Conservation (phyloP, 257 asterid genomes). For the Lithospermum erythrorhizon region DNA sequence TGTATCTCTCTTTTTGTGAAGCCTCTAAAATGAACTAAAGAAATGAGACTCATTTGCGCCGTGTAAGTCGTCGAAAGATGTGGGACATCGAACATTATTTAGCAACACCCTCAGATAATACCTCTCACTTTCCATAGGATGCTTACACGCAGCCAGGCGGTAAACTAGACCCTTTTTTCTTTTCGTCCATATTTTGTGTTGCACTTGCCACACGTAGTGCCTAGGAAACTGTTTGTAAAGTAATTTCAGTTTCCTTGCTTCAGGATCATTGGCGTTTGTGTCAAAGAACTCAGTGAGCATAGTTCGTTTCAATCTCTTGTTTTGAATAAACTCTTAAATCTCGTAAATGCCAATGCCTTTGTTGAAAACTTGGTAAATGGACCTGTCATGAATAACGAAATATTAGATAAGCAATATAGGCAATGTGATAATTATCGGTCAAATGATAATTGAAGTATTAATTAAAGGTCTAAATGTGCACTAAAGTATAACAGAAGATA, state of each 20-base stretch:
- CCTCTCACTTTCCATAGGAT: neutral
- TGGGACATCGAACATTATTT: neutral
- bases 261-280: neutral
- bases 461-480: no score
- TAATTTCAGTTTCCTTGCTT: neutral
- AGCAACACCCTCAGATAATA: neutral
- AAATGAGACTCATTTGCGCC: no score
- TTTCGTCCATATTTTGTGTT: neutral
- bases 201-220: neutral
- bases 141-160: neutral
- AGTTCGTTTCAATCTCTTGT: neutral
- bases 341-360: no score
- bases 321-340: neutral
- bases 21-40: no score
- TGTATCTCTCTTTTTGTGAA: no score
- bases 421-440: no score
- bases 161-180: neutral
- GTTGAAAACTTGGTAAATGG: no score
- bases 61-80: neutral
- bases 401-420: no score
- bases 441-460: no score
- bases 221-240: neutral
- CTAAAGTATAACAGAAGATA: no score
- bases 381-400: no score
- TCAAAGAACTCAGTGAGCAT: neutral